Evolutionary conservation across 148 eudicot genomes (phyloP).

Genomic region (Rheum nobile): DNA sequence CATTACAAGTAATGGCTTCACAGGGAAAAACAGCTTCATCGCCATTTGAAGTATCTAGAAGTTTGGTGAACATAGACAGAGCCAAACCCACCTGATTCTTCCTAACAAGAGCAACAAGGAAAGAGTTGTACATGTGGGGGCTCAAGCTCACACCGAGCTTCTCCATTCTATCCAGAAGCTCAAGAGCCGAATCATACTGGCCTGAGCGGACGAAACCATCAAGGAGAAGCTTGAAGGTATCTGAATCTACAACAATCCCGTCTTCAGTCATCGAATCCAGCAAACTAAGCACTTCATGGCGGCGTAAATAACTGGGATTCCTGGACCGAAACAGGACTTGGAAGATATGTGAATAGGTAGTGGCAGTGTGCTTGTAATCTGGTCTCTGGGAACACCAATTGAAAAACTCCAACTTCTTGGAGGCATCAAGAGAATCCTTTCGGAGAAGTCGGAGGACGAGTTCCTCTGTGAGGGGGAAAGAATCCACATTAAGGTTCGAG

Average conservation of each 20-base stretch:
- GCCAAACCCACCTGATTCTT: constrained; percentile 42
- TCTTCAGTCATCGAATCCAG: constrained; percentile 48
- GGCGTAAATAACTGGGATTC: constrained; percentile 17
- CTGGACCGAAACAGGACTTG: constrained; percentile 28
- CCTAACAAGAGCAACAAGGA: constrained; percentile 46
- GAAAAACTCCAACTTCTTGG: constrained; percentile 59
- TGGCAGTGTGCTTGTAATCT: constrained; percentile 51
- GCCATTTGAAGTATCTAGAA: constrained; percentile 27
- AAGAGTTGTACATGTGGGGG: constrained; percentile 42
- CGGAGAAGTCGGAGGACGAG: constrained; percentile 48
- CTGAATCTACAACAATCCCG: constrained; percentile 39
- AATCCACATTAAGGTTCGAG: constrained; percentile 29
- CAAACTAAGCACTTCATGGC: constrained; percentile 26
- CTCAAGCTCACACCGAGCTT: constrained; percentile 28
- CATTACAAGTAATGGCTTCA: constrained; percentile 58
- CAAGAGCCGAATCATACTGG: constrained; percentile 55
- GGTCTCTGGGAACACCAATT: constrained; percentile 46
- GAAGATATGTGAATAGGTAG: constrained; percentile 47
- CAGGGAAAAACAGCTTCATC: constrained; percentile 19
- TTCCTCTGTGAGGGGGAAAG: constrained; percentile 39
- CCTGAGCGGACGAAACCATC: constrained; percentile 55
- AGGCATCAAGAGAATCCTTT: constrained; percentile 34
- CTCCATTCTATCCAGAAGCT: constrained; percentile 44
- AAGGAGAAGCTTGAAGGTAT: constrained; percentile 48
- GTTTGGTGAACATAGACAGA: constrained; percentile 38